These are phyloP conservation scores for Candida taoyuanica DNA, from an alignment of 805 yeast species.

Conservation along the genomic window DNA sequence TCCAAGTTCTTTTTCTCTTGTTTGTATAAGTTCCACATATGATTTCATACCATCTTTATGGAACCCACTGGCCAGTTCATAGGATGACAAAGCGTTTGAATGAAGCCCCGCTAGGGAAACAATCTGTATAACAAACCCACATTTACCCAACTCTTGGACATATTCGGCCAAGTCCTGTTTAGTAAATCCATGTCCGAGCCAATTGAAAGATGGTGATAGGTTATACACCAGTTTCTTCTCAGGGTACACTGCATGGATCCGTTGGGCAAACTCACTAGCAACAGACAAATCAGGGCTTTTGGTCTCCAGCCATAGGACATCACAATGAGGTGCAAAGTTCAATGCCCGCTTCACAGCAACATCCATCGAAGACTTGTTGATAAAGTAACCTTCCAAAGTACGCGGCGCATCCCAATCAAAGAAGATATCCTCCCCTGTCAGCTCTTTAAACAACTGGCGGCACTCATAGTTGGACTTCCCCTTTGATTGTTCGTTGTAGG, in stretches of 20 bases:
- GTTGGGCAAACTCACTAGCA: slow-evolving; percentile 40
- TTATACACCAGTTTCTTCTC: slow-evolving; percentile 55
- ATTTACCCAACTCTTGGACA: slow-evolving; percentile 49
- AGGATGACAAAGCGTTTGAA: slow-evolving; percentile 45
- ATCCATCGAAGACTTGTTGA: slow-evolving; percentile 45
- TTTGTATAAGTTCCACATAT: slow-evolving; percentile 49
- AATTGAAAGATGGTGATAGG: slow-evolving; percentile 56
- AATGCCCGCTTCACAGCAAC: slow-evolving; percentile 51
- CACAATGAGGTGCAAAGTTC: slow-evolving; percentile 54
- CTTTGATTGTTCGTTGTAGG: slow-evolving; percentile 19
- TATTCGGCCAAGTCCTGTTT: slow-evolving; percentile 42
- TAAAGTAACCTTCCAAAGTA: slow-evolving; percentile 53
- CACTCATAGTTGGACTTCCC: slow-evolving; percentile 16
- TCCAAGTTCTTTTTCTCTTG: slow-evolving; percentile 37
- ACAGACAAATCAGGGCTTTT: slow-evolving; percentile 51
- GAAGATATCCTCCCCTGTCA: slow-evolving; percentile 30
- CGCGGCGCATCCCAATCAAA: slow-evolving; percentile 61
- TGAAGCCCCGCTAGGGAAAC: slow-evolving; percentile 60
- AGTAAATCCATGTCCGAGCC: slow-evolving; percentile 52
- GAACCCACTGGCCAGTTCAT: slow-evolving; percentile 46
- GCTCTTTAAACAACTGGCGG: slow-evolving; percentile 21
- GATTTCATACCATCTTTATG: slow-evolving; percentile 54
- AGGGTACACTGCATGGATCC: slow-evolving; percentile 44
- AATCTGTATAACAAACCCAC: slow-evolving; percentile 55
- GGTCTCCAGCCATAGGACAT: slow-evolving; percentile 59